Base-by-base conservation (phyloP, 495 filamentous ascomycete species). In the Arthonia radiata region DNA sequence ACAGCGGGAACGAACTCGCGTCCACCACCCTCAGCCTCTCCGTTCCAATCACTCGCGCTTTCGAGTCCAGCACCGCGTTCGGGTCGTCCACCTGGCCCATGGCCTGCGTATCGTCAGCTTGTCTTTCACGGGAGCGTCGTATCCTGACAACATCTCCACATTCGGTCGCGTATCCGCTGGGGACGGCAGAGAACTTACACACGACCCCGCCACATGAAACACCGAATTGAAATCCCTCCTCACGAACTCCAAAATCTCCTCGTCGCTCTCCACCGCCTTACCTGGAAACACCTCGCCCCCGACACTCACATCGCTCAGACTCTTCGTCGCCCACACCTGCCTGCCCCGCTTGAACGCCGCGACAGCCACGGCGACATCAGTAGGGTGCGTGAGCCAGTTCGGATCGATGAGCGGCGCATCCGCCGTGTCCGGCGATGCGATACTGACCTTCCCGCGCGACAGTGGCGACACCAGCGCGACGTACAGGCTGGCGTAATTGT, bases 301-400 rank as follows among this genome's bases (percentile, higher is more conserved):
- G 17, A 53, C 43, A n/a, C 50, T 27, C 3, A 56, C 46, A 4
- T 27, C 42, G 17, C 47, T 32, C 37, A 62, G 46, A 2, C 48
- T 50, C 1, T 40, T n/a, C n/a, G 47, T 49, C 1, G 37, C 31
- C 34, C 55, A 58, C 0, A 48, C 36, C 15, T 55, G 25, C 1
- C 68, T 56, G 1, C 44, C 37, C 6, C 66, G 57, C 38, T 56
- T 58, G 46, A 62, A 60, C 3, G 46, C 57, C 0, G 56, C 58
- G 18, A 73, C 32, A 0, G 55, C 49, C 8, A 71, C 36, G 22
- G 63, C 61, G n/a, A 44, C 33, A 28, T 76, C 68, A 0, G 52
- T 43, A 8, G 49, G 50, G 10, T 62, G 45, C 10, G 37, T 48
- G 1, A 75, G 49, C 50, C 52, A 70, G 30, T 53, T 52, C 0